Evolutionary conservation across 768 basidiomycete species (phyloP), one percentile per base, ranked within the genome.

Genomic region (Lentinula boryana): DNA sequence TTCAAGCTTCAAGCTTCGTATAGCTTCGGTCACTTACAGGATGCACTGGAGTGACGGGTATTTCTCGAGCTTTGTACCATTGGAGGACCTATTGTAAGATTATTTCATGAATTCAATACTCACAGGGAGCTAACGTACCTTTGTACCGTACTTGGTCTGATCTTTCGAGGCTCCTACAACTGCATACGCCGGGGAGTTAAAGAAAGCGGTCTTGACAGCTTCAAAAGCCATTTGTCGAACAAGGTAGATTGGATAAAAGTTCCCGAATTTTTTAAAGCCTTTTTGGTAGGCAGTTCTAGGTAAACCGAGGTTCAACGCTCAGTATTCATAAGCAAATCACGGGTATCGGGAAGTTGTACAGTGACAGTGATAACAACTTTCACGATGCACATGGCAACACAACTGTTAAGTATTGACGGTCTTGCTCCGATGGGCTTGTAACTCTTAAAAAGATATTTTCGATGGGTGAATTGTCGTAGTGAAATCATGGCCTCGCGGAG

Each of bases 91-190:
- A 58, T 55, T 23, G 15, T n/a, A 33, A 51, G 18, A 9, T 48
- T 18, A 23, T 15, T n/a, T 10, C 5, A 43, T 31, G 18, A 43
- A 31, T 27, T 62, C 27, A 62, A 18, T 36, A 21, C 32, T 32
- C n/a, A 51, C 56, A 32, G 9, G 51, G 32, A 43, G 49, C 53
- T 61, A 40, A 56, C 49, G 36, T 15, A 49, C 55, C 79, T 84
- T 89, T 58, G 89, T 91, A 33, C 93, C 92, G 69, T 78, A 91
- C 75, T 93, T 94, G 60, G 76, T 76, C 66, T 82, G 79, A 72
- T 93, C 87, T 63, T 85, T 92, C 48, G 89, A 93, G 4, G 91
- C 91, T 23, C 93, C 92, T 13, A 91, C 84, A 31, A 94, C 91
- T 35, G 91, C 93, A 60, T 80, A 95, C 62, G 76, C 69, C 5